Percentiles rank a stretch among this genome's conserved stretches.
Conservation (phyloP, 2,329 filamentous ascomycete genomes). For the Aspergillus sclerotialis region DNA sequence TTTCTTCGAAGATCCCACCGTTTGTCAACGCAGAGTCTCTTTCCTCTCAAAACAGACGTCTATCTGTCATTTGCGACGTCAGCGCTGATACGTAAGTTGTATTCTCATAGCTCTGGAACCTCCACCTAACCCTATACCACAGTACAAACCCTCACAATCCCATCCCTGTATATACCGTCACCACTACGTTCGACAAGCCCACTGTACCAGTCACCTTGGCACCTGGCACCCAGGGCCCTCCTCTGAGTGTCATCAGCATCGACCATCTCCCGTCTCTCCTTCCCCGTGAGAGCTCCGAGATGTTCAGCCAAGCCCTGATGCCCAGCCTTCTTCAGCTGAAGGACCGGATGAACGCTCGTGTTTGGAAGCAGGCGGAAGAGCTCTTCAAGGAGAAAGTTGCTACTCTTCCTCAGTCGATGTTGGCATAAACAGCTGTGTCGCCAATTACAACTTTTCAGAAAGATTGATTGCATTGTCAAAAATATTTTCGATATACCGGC, state of each 20-base stretch:
- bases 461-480: too few species aligned
- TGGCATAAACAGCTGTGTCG: constrained; percentile 10
- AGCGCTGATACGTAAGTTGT: constrained; percentile 36
- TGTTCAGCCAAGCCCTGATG: constrained; percentile 71
- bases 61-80: constrained; percentile 77
- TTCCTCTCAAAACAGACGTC: constrained; percentile 59
- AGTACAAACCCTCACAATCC: constrained; percentile 44
- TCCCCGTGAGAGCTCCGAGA: constrained; percentile 78
- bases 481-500: too few species aligned
- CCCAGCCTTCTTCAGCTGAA: constrained; percentile 72
- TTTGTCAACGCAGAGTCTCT: constrained; percentile 71
- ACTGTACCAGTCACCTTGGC: constrained; percentile 62
- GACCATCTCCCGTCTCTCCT: constrained; percentile 79
- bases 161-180: constrained; percentile 70
- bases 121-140: background rate
- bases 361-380: constrained; percentile 82
- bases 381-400: constrained; percentile 77
- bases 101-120: background rate
- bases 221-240: constrained; percentile 48
- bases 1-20: constrained; percentile 68
- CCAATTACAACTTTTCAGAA: background rate
- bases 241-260: constrained; percentile 76
- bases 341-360: constrained; percentile 60
- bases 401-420: constrained; percentile 48
- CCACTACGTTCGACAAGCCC: constrained; percentile 83